phyloP scores from a whole-genome alignment of 768 basidiomycete species.

The Clavaria fumosa region DNA sequence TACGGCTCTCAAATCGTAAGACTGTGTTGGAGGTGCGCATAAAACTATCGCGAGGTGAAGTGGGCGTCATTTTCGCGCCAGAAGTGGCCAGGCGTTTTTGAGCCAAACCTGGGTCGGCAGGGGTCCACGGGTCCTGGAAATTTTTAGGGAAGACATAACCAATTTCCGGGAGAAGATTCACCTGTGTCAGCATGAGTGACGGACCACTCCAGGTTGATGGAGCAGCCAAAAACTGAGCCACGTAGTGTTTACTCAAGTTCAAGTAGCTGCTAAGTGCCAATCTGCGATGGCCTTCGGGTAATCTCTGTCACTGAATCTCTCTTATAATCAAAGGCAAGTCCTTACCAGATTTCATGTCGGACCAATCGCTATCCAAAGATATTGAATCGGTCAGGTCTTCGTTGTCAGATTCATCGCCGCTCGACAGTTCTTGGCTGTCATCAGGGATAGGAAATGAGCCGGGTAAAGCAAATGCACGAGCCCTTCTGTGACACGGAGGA shows the following conservation, averaged over 20 bases:
- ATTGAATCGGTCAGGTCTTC: conserved; percentile 47
- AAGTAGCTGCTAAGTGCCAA: no score
- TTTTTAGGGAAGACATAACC: no score
- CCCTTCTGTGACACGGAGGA: conserved; percentile 23
- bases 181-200: conserved; percentile 31
- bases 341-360: conserved; percentile 26
- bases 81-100: no score
- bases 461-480: conserved; percentile 32
- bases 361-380: conserved; percentile 34
- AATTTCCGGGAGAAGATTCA: no score
- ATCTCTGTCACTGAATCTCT: no score
- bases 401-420: conserved; percentile 69
- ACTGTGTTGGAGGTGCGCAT: conserved; percentile 22
- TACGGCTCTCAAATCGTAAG: conserved; percentile 25
- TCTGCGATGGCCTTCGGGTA: no score
- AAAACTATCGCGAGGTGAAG: no score
- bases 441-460: conserved; percentile 20
- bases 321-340: no score
- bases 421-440: conserved; percentile 38
- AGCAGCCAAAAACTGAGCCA: conserved; percentile 17
- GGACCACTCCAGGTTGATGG: conserved; percentile 31
- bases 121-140: no score
- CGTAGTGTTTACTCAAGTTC: conserved; percentile 34
- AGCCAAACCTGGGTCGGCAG: no score
- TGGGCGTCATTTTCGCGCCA: no score